Conservation (phyloP, 1,139 yeast species). For the Pneumocystis canis region DNA sequence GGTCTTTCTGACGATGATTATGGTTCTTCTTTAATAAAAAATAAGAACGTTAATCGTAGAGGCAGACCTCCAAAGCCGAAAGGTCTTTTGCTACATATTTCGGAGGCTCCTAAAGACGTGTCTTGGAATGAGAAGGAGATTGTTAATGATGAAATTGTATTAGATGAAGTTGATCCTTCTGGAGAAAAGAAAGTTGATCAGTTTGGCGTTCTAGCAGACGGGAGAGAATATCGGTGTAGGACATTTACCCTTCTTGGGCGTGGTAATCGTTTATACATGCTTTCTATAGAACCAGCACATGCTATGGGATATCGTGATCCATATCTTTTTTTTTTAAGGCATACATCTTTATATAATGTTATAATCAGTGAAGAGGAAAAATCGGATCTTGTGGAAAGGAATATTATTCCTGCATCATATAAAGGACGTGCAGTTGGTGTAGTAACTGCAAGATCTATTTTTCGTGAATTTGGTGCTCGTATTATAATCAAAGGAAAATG, state of each 20-base stretch:
- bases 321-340: conserved; percentile 77
- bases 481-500: conserved; percentile 67
- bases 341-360: conserved; percentile 54
- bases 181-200: conserved; percentile 64
- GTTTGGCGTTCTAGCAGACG: conserved; percentile 56
- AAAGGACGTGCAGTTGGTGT: conserved; percentile 80
- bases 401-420: conserved; percentile 75
- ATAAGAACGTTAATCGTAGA: not conserved
- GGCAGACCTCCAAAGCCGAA: not conserved
- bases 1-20: not conserved
- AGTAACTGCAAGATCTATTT: conserved; percentile 81
- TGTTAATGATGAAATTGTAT: conserved; percentile 62
- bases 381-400: conserved; percentile 65
- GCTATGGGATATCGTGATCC: conserved; percentile 91
- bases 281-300: conserved; percentile 91
- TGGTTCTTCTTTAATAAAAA: not conserved
- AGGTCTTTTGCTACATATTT: not conserved
- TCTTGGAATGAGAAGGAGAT: conserved; percentile 23
- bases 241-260: conserved; percentile 64
- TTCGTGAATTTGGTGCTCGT: conserved; percentile 82
- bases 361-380: conserved; percentile 67
- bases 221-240: conserved; percentile 65
- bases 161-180: conserved; percentile 57
- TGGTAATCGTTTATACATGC: conserved; percentile 67
- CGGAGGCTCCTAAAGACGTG: not conserved